Conservation (phyloP, 139 green algal genomes). For the Chlamydomonas sp. region DNA sequence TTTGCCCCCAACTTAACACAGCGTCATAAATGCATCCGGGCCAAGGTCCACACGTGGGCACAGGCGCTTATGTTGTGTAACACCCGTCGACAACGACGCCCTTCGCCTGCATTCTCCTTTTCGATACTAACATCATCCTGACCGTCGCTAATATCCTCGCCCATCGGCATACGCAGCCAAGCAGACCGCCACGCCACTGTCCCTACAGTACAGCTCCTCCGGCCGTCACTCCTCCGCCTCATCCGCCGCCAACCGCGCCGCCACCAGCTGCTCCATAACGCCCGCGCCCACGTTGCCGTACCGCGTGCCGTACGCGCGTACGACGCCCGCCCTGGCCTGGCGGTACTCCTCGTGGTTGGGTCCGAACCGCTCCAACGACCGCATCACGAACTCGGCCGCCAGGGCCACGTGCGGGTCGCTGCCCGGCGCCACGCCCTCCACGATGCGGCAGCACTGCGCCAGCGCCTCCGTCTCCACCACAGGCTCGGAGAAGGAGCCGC, state of each 20-base stretch:
- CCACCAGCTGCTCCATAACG: constrained; percentile 39
- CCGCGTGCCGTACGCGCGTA: constrained; percentile 21
- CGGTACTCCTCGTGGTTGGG: constrained; percentile 34
- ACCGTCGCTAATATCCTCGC: too few species aligned
- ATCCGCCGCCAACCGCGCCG: constrained; percentile 35
- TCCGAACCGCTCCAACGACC: constrained; percentile 33
- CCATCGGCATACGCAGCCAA: too few species aligned
- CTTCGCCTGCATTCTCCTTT: too few species aligned
- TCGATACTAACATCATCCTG: too few species aligned
- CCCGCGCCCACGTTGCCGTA: constrained; percentile 36
- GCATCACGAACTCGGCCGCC: constrained; percentile 37
- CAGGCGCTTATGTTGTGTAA: too few species aligned
- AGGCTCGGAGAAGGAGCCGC: background rate
- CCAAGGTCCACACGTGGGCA: too few species aligned
- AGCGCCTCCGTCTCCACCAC: constrained; percentile 44
- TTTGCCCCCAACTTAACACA: too few species aligned
- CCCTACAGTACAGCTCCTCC: too few species aligned
- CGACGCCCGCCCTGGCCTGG: constrained; percentile 11
- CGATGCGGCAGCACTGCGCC: constrained; percentile 32
- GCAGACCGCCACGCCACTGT: too few species aligned
- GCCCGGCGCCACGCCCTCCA: constrained; percentile 32
- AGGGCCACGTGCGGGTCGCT: constrained; percentile 33
- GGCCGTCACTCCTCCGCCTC: background rate
- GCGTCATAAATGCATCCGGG: too few species aligned
- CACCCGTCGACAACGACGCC: too few species aligned